Evolutionary conservation across 352 stramenopile genomes (phyloP).

Genomic region (Globisporangium nodosum): DNA sequence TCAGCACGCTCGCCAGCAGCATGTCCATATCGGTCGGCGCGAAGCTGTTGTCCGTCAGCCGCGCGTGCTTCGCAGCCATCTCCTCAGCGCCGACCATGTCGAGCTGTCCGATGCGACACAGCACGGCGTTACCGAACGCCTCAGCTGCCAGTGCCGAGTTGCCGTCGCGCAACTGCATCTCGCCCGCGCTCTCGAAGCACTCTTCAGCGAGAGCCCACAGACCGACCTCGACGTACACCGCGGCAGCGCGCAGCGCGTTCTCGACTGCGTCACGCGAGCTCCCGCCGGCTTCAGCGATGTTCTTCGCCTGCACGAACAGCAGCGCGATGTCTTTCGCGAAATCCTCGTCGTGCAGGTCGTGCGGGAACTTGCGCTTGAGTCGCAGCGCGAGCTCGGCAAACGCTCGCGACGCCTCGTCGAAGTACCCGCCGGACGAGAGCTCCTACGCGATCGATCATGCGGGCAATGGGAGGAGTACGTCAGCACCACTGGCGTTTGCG

Average conservation of each 20-base stretch:
- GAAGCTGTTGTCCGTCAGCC: conserved; percentile 24
- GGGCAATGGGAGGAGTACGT: neutral
- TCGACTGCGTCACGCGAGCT: conserved; percentile 41
- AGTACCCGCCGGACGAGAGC: conserved; percentile 48
- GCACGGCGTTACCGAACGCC: conserved; percentile 47
- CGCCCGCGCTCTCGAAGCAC: conserved; percentile 48
- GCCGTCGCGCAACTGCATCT: conserved; percentile 32
- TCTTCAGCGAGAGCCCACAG: conserved; percentile 51
- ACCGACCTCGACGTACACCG: conserved; percentile 42
- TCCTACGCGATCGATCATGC: conserved; percentile 16
- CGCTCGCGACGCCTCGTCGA: conserved; percentile 58
- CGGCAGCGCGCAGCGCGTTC: conserved; percentile 40
- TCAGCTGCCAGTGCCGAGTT: conserved; percentile 41
- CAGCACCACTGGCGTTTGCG: neutral
- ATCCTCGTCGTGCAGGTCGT: conserved; percentile 31
- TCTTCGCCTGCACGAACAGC: conserved; percentile 53
- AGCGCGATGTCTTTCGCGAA: conserved; percentile 32
- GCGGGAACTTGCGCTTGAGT: conserved; percentile 55
- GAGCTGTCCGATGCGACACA: conserved; percentile 52
- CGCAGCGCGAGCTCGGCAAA: conserved; percentile 52
- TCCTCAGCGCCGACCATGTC: conserved; percentile 54
- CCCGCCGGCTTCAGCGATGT: conserved; percentile 48
- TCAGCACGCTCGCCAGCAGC: conserved; percentile 45
- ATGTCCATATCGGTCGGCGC: conserved; percentile 42
- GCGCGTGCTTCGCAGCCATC: conserved; percentile 36